A percentile compares a stretch with the other conserved stretches of the same genome.
phyloP scores from a whole-genome alignment of 2,329 filamentous ascomycete species.

The Arthrinium puccinioides region DNA sequence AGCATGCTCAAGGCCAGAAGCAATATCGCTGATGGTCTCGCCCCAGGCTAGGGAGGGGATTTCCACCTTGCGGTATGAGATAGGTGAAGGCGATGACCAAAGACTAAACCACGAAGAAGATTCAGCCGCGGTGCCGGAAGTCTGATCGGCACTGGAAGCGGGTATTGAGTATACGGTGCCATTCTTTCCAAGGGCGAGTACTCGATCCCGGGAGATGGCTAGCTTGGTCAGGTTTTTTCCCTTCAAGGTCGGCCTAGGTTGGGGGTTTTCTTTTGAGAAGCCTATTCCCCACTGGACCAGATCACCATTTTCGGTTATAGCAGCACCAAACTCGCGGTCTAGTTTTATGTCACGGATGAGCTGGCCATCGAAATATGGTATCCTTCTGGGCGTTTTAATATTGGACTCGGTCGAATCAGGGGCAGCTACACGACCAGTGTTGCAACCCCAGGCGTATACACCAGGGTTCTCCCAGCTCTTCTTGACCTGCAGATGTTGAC shows the following conservation, averaged over 20 bases:
- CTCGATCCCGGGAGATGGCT: conserved; percentile 71
- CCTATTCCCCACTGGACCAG: conserved; percentile 85
- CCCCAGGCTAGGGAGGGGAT: conserved; percentile 57
- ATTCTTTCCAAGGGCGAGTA: conserved; percentile 68
- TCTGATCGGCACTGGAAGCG: conserved; percentile 65
- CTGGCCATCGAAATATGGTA: conserved; percentile 77
- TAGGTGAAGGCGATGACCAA: conserved; percentile 44
- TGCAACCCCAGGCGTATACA: conserved; percentile 91
- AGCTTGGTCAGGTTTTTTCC: conserved; percentile 77
- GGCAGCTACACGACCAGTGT: conserved; percentile 75
- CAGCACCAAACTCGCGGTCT: conserved; percentile 73
- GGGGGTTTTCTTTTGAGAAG: conserved; percentile 57
- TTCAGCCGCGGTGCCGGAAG: conserved; percentile 52
- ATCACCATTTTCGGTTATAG: conserved; percentile 81
- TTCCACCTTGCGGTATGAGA: conserved; percentile 68
- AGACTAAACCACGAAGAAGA: conserved; percentile 68
- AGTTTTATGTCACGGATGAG: conserved; percentile 83
- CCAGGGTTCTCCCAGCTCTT: conserved; percentile 76
- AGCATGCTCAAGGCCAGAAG: conserved; percentile 77
- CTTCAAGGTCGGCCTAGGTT: conserved; percentile 64
- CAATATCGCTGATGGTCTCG: conserved; percentile 68
- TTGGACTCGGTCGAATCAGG: conserved; percentile 70
- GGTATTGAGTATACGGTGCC: conserved; percentile 83
- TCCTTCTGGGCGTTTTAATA: conserved; percentile 72
- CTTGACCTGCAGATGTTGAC: conserved; percentile 82